Base-by-base conservation (phyloP, 768 basidiomycete genomes). In the Tremella yokohamensis region DNA sequence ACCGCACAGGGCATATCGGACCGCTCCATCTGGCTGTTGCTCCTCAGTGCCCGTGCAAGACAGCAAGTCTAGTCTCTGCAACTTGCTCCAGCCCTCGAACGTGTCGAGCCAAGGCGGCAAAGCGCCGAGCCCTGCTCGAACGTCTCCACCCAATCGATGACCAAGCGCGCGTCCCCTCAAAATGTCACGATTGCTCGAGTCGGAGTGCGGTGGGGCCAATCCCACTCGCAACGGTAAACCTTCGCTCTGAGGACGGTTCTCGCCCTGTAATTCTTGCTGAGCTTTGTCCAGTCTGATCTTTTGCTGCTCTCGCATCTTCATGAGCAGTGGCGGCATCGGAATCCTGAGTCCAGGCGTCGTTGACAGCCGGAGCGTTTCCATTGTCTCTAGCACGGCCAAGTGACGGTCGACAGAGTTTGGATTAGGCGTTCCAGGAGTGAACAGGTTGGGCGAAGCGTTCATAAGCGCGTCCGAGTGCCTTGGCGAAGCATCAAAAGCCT, bases 101-200 rank as follows among this genome's bases (percentile, higher is more conserved):
- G 50, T 57, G 18, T 66, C 66, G 1, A 66, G 29, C 8, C 57
- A 56, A 12, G n/a, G 49, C 3, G 54, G 40, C 2, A 73, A 44
- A 8, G 59, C 59, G 3, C 50, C 53, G 8, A 73, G 57, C 18
- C 71, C 71, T n/a, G 64, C 63, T 45, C 66, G 49, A 19, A 70
- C 57, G 60, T 73, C 71, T 19, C 71, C 69, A 8, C 68, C 71
- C 0, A 70, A 52, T 38, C 71, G 48, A 53, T 70, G 65, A 9
- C 55, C 67, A 19, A 66, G 37, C 7, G 65, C 66, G 37, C 69
- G 61, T 11, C 64, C 64, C 8, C 40, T 37, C 26, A 57, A 8
- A 7, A 52, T 39, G 55, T 63, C 62, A 1, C 19, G 15, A 16
- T 9, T 42, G n/a, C 4, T 29, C 18, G 37, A 60, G 15, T 11